Evolutionary conservation across 1,284 basidiomycete genomes (phyloP), one percentile per base, ranked within the genome.

Genomic region (Phlebopus sp.): DNA sequence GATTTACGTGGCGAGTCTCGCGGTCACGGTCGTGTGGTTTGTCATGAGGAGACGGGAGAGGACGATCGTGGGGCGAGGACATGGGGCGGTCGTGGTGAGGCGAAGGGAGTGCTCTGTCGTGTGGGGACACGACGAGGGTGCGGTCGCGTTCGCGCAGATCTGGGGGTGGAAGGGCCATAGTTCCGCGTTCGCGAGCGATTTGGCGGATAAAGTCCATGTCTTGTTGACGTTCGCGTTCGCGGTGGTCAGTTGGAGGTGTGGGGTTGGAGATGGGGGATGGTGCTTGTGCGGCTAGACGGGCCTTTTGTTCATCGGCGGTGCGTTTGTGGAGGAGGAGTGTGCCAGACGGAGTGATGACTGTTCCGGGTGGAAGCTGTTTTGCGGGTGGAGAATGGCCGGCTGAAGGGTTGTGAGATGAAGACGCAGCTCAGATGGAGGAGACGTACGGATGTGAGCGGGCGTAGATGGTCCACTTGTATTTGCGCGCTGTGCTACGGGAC

Each of bases 301-400:
- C 47, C 50, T 66, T 54, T 15, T 62, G 62, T 18, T 62, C 60
- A n/a, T 62, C 63, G 5, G 56, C 63, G 2, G 57, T 65, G 30
- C 62, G 63, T 30, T 64, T 54, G 42, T 63, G 63, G 41, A 63
- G 63, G 37, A 62, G 54, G 44, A 65, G 60, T 17, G 57, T 48
- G 25, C 65, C 65, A 0, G 55, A 50, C 4, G 63, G 9, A 3
- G 54, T 66, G 0, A 53, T 59, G 53, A 60, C 27, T 46, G 65
- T 14, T 13, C 31, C 31, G 11, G 41, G 41, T 4, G 41, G 34
- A 17, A 39, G 36, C 8, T 34, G 36, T 29, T 56, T 66, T 19
- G 62, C 54, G 36, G 62, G 36, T 6, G 50, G 38, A 25, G 64
- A 57, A 7, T 66, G 64, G 17, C 61, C 48, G 41, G 53, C 58